Percentiles rank a stretch among this genome's conserved stretches.
Evolutionary conservation across 768 basidiomycete species (phyloP).

Genomic region (Rhodotorula diobovata): DNA sequence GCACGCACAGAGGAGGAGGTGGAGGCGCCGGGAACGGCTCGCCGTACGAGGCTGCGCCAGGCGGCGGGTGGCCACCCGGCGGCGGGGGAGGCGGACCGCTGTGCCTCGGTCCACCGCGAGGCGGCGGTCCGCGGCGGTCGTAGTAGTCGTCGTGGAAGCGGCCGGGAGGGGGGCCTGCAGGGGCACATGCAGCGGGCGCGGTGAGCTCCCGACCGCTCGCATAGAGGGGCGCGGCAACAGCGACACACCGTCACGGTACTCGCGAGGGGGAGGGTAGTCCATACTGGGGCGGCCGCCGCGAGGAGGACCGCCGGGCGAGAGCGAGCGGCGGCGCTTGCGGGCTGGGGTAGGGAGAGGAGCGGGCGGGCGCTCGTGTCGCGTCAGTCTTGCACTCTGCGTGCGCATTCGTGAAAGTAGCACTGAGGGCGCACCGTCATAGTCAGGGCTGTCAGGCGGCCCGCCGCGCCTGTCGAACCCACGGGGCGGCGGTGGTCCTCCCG

Average conservation of each 20-base stretch:
- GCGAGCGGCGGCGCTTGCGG: constrained; percentile 6
- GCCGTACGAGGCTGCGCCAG: neutral
- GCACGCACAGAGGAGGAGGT: constrained; percentile 1
- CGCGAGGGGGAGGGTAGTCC: neutral
- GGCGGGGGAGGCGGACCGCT: neutral
- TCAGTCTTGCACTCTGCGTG: too few species aligned
- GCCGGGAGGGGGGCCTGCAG: neutral
- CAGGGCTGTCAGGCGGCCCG: neutral
- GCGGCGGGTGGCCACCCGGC: neutral
- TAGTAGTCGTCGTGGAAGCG: neutral
- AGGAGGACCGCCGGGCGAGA: constrained; percentile 1
- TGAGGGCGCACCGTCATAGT: neutral
- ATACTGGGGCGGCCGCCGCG: neutral
- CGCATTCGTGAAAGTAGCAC: too few species aligned
- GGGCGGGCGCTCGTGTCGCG: neutral
- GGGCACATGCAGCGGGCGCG: neutral
- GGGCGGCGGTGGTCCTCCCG: neutral
- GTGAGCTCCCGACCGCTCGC: neutral
- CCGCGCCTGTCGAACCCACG: neutral
- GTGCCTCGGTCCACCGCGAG: neutral
- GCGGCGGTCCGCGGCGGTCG: constrained; percentile 4
- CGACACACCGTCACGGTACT: neutral
- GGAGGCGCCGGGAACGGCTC: neutral
- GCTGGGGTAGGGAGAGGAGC: neutral
- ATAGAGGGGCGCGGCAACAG: neutral